phyloP scores from a whole-genome alignment of 192 early-diverging fungal genomes.

The Coemansia sp. region DNA sequence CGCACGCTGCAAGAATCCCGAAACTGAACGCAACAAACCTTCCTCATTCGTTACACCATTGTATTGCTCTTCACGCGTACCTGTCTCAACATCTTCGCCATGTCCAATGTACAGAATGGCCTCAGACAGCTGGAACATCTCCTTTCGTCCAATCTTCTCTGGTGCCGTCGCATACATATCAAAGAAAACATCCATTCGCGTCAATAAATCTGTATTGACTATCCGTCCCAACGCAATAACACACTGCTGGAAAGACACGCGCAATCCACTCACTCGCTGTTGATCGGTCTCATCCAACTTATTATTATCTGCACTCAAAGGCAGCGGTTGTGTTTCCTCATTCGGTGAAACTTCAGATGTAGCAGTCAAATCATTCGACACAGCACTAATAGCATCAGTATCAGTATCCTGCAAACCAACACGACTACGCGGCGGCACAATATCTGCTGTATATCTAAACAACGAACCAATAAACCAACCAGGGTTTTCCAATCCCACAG shows the following conservation, averaged over 20 bases:
- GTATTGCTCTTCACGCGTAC: constrained; percentile 4
- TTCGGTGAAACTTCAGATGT: neutral
- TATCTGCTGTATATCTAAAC: constrained; percentile 38
- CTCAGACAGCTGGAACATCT: constrained; percentile 83
- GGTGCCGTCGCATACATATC: constrained; percentile 75
- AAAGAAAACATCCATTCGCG: constrained; percentile 78
- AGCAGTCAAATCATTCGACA: neutral
- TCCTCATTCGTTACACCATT: constrained; percentile 48
- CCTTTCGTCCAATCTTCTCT: constrained; percentile 66
- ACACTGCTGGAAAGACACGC: constrained; percentile 75
- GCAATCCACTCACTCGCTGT: constrained; percentile 8
- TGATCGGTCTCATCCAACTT: neutral
- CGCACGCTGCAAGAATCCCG: constrained; percentile 31
- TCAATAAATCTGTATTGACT: constrained; percentile 75
- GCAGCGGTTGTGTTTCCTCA: neutral
- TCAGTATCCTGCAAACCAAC: constrained; percentile 15
- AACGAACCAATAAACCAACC: constrained; percentile 53
- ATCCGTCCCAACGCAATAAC: constrained; percentile 75
- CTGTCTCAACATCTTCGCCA: constrained; percentile 37
- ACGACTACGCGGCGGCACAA: constrained; percentile 37
- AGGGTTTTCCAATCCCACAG: constrained; percentile 41
- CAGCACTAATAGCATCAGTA: constrained; percentile 19
- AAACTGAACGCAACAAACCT: constrained; percentile 46
- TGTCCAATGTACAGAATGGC: constrained; percentile 73
- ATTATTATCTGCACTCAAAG: neutral